Conservation (phyloP, 148 eudicot species). For the Linanthus parryae region DNA sequence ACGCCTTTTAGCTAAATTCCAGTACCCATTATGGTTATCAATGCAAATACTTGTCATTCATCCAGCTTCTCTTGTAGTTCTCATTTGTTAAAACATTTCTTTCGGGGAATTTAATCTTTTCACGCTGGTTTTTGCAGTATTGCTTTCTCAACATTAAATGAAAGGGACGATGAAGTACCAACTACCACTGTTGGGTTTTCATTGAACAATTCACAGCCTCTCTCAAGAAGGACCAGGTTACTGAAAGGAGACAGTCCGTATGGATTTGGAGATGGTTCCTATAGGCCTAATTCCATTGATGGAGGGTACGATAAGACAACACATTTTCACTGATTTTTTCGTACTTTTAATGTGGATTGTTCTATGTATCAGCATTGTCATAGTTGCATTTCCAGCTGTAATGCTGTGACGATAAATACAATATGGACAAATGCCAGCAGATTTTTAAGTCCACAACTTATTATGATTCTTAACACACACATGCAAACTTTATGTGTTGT, state of each 20-base stretch:
- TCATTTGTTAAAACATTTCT: not conserved
- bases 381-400: too few species aligned
- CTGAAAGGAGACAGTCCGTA: constrained; percentile 52
- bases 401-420: too few species aligned
- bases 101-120: constrained; percentile 5
- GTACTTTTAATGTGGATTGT: too few species aligned
- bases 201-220: constrained; percentile 56
- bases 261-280: constrained; percentile 46
- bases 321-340: too few species aligned
- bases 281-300: constrained; percentile 43
- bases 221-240: constrained; percentile 78
- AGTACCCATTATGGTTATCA: too few species aligned
- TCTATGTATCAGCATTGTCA: too few species aligned
- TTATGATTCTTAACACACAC: too few species aligned
- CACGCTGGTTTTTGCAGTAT: constrained; percentile 43
- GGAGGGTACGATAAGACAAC: constrained; percentile 48
- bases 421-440: too few species aligned
- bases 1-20: too few species aligned
- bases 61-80: not conserved
- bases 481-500: not conserved
- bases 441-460: too few species aligned
- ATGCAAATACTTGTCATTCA: not conserved
- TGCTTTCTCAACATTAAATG: constrained; percentile 55
- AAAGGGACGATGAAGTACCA: constrained; percentile 69
- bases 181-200: constrained; percentile 41